Evolutionary conservation across 2,329 filamentous ascomycete species (phyloP).

Genomic region (Gyromitra esculenta): DNA sequence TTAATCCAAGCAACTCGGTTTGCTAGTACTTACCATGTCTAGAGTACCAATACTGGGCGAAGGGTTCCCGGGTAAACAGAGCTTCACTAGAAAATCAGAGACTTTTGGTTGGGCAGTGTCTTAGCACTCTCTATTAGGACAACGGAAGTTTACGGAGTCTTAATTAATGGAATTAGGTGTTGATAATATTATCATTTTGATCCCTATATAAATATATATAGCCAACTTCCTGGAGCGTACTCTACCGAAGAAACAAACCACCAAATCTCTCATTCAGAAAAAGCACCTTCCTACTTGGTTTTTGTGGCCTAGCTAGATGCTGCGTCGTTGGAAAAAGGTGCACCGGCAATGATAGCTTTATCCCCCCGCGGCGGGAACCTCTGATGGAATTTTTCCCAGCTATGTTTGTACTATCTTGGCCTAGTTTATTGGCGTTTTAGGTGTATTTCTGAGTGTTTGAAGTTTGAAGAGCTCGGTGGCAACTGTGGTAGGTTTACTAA

Average conservation of each 20-base stretch:
- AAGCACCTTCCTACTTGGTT: slow-evolving; percentile 24
- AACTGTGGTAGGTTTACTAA: background rate
- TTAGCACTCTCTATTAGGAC: too few species aligned
- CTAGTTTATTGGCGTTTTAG: background rate
- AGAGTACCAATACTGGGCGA: background rate
- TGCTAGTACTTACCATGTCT: background rate
- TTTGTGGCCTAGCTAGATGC: background rate
- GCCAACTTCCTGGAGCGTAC: background rate
- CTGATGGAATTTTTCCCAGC: background rate
- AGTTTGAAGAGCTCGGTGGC: background rate
- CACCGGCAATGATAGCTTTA: background rate
- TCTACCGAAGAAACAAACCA: background rate
- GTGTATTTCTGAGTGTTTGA: background rate
- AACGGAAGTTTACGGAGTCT: background rate
- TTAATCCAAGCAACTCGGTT: background rate
- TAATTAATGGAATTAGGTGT: too few species aligned
- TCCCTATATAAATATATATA: background rate
- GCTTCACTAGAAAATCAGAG: background rate
- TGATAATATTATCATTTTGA: background rate
- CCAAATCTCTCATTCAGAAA: background rate
- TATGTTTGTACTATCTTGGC: background rate
- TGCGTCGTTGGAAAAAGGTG: background rate
- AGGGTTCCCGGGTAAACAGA: slow-evolving; percentile 22
- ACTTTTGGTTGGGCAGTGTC: too few species aligned
- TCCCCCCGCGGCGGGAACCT: background rate